Evolutionary conservation across 2,329 filamentous ascomycete genomes (phyloP), one percentile per base, ranked within the genome.

Genomic region (Trichoderma breve): DNA sequence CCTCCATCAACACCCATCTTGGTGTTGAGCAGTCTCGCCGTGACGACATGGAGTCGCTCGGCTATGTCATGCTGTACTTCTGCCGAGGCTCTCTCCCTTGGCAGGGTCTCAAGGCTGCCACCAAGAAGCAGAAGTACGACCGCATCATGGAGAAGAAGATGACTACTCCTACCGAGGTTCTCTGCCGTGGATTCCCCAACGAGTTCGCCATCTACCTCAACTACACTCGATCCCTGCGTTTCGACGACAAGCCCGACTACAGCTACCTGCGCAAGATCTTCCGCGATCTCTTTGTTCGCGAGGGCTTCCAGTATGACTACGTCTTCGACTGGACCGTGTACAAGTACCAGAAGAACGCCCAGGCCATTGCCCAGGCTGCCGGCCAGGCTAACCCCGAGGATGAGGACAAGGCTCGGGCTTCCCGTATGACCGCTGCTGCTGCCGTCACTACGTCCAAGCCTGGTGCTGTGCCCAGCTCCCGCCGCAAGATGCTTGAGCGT

Each of bases 121-220:
- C 95, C 76, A 98, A 98, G 91, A 98, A 98, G 91, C 95, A 98
- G 87, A 99, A 99, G 88, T 98, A 99, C 82, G 96, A 99, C 85
- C 91, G 95, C 76, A 99, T 99, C 86, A 98, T 98, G 95, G 96
- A 99, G 89, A 99, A 99, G 92, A 99, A 99, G 93, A 98, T 98
- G 96, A 99, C 96, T 15, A 99, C 96, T 3, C 95, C 96, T 9
- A 98, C 95, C 78, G 95, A 99, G 85, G 95, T 98, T 63, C 93
- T 99, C 64, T 99, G 96, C 91, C 94, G 95, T 83, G 96, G 96
- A 77, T 98, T 99, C 88, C 96, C 96, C 78, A 98, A 98, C 84
- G 96, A 99, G 86, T 99, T 99, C 79, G 95, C 95, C 86, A 98
- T 98, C 84, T 99, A 99, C 84, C 89, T 99, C 67, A 98, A 98